Base-by-base conservation (phyloP, 1,284 basidiomycete genomes). In the Sparassis latifolia region DNA sequence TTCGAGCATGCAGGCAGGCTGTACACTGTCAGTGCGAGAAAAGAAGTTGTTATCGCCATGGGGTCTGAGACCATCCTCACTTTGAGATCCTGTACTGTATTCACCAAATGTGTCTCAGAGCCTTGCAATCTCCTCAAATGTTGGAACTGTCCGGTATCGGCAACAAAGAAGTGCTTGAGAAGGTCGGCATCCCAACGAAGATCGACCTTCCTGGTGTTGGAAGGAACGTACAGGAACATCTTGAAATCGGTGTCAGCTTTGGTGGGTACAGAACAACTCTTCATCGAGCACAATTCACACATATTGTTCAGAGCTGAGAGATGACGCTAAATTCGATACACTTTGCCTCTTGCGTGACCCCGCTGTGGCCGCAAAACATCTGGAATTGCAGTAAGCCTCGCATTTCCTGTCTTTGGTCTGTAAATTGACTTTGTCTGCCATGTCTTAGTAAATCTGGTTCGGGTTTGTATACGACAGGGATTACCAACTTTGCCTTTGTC, bases 1-100 rank as follows among this genome's bases (percentile, higher is more conserved):
- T 70, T 71, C 45, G 42, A 55, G 2, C 47, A 61, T 45, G 57
- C 71, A 93, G 95, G 71, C 82, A 95, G 61, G 92, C 92, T 44
- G 2, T 58, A 64, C 47, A 48, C 51, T 2, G 66, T 62, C 10
- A 54, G 49, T 7, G 58, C 58, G 3, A 53, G 53, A 28, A 58
- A 56, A 44, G 62, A 77, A 50, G 68, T 78, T 45, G 69, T 78
- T 30, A 50, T 79, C 10, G 67, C 63, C 32, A 66, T 72, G 6
- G 71, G 71, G 69, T 70, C 46, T 41, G 64, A 50, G 42, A 49
- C 7, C 27, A 38, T 3, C 28, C 27, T 5, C 0, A 28, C 10
- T 20, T 43, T 4, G 42, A 9, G 7, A 37, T 37, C 20, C 20
- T 20, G 35, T 12, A 12, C 35, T 37, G 6, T 6, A 37, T 12